Evolutionary conservation across 2,329 filamentous ascomycete species (phyloP), one percentile per base, ranked within the genome.

Genomic region (Atkinsonella texensis): DNA sequence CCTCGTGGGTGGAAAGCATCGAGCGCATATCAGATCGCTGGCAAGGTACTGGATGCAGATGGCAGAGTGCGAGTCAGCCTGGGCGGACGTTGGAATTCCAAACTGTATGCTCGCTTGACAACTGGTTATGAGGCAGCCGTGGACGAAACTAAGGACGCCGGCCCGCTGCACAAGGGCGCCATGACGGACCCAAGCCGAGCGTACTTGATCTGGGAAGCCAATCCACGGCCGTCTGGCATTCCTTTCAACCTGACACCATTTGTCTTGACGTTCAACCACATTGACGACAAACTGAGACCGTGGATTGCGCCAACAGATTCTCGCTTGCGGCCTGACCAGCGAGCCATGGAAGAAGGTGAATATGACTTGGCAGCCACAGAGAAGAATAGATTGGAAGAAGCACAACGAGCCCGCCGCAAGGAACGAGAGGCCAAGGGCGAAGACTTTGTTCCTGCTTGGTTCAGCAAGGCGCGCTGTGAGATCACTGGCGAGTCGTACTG

Each of bases 171-270:
- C 59, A 66, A 65, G 48, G 73, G 77, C 62, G 81, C 67, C 65
- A 79, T 75, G 58, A 76, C 63, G 66, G 87, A 80, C 63, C 82
- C 84, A 11, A 84, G 73, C 60, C 81, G 88, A 63, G 90, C 89
- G 0, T 90, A 95, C 71, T 73, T 96, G 31, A 85, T 98, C 52
- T 98, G 93, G 93, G 83, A 97, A 72, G 87, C 87, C 28, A 84
- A 96, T 66, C 70, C 78, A 38, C 81, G 91, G 8, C 89, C 93
- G 0, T 72, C 79, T 12, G 87, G 86, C 33, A 91, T 96, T 52
- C 93, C 93, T 0, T 98, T 98, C 76, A 98, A 97, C 68, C 76
- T 98, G 53, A 98, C 93, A 0, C 91, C 93, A 0, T 97, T 98
- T 63, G 93, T 90, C 13, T 77, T 98, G 53, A 95, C 90, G 0